Base-by-base conservation (phyloP, 2,329 filamentous ascomycete genomes). In the Clarireedia sp. region DNA sequence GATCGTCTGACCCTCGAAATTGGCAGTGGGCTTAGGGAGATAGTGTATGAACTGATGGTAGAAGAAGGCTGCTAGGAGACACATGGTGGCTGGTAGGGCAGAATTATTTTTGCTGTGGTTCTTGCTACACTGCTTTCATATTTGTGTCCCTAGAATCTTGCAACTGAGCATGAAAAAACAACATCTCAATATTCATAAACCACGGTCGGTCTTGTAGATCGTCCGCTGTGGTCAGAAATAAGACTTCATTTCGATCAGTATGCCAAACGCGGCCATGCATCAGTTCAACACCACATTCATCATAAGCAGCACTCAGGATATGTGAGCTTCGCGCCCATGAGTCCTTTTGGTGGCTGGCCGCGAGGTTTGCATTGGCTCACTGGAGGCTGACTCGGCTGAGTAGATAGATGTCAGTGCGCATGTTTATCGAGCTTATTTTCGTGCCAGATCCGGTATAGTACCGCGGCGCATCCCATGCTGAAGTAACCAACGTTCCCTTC, bases 1-100 rank as follows among this genome's bases (percentile, higher is more conserved):
- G 51, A 73, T 73, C 0, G 60, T 62, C 53, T 65, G 58, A 3
- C 60, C 61, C 9, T 26, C 57, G 54, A 63, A 62, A 29, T 57
- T 45, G 7, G 38, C 16, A 9, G 38, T 41, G 6, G 38, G 38
- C 7, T 19, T n/a, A 41, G 38, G 38, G 2, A 16, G 38, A 16
- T 41, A 41, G 3, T n/a, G 17, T n/a, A 41, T 41, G 38, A 41
- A 41, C 17, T 41, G 38, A 17, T 9, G 38, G 17, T 19, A 19
- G 17, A 41, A 17, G 38, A 19, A 41, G n/a, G 38, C 38, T n/a
- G 38, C 38, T n/a, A 41, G 19, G 38, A 41, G 6, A 17, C 16
- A n/a, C 38, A 41, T 41, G 38, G 9, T 41, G 4, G 17, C 5
- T 19, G 5, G 17, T 9, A 41, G 17, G 38, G 38, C 7, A 19